These are phyloP conservation scores for Excoecaria cochinchinensis DNA, from an alignment of 345 rosid genomes.

Conservation along the genomic window DNA sequence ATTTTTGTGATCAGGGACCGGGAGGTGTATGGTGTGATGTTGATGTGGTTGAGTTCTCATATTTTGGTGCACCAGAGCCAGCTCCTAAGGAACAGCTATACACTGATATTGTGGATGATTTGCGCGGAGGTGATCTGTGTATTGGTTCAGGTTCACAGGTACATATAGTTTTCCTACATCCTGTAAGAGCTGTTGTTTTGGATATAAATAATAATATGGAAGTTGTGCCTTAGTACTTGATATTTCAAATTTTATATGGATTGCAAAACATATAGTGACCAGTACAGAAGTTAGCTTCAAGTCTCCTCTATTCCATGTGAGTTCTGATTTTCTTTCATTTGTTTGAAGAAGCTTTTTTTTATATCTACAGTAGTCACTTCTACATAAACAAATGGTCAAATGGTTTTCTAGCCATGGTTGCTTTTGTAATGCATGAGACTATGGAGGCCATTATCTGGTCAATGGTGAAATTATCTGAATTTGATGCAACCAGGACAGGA, in stretches of 20 bases:
- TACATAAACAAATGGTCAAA: not conserved
- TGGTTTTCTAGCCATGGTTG: not conserved
- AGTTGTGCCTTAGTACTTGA: not conserved
- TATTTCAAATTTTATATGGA: not conserved
- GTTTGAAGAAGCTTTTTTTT: not conserved
- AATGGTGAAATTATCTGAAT: not conserved
- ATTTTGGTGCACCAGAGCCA: conserved; percentile 82
- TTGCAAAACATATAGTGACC: not conserved
- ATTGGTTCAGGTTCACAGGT: conserved; percentile 99
- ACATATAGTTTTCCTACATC: conserved; percentile 1
- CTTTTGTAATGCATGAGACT: not conserved
- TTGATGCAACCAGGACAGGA: not conserved
- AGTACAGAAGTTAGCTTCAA: not conserved
- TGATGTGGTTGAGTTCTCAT: conserved; percentile 95
- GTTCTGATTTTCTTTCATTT: not conserved
- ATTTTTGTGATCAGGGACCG: conserved; percentile 58
- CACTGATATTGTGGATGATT: conserved; percentile 84
- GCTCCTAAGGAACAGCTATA: conserved; percentile 82
- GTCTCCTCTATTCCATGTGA: not conserved
- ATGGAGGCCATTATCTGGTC: not conserved
- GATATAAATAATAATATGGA: too few species aligned
- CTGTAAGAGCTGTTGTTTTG: not conserved
- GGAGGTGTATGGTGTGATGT: conserved; percentile 99
- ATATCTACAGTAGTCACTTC: not conserved
- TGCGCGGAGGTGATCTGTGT: conserved; percentile 80